Base-by-base conservation (phyloP, 2,329 filamentous ascomycete genomes). In the Graphilbum sp. region DNA sequence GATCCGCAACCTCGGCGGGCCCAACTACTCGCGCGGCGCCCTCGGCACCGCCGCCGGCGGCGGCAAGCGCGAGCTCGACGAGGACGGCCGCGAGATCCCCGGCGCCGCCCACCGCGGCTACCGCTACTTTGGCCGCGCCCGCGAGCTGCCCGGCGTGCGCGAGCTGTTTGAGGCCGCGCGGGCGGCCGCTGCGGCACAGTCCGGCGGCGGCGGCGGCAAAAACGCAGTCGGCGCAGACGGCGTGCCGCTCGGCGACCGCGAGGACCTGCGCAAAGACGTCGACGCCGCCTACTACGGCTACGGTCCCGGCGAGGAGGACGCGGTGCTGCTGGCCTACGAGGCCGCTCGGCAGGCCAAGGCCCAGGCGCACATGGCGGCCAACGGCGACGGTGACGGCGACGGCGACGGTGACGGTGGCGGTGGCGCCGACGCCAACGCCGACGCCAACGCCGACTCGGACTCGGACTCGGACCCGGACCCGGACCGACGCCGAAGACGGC, bases 221-320 rank as follows among this genome's bases (percentile, higher is more conserved):
- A 24, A 13, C 15, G 19, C 16, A 25, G 18, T 12, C 21, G 24
- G 17, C 8, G 19, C 5, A 8, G 40, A 64, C 3, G 69, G 76
- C 42, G 78, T 76, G 51, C 71, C 75, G 3, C 58, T 74, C 9
- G 79, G 84, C 51, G 69, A 71, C 43, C 67, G 80, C 48, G 73
- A 75, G 36, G 81, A 85, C 49, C 54, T 86, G 48, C 62, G 78
- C 43, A 76, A 72, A 59, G 72, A 78, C 48, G 87, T 98, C 9
- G 85, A 98, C 59, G 90, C 90, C 12, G 80, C 78, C 24, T 98
- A 98, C 58, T 98, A 95, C 56, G 90, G 90, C 31, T 98, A 93
- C 57, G 87, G 86, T 43, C 69, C 87, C 8, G 84, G 87, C 48
- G 87, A 96, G 57, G 90, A 96, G 57, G 85, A 94, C 55, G 83